Conservation (phyloP, 2,329 filamentous ascomycete species). For the Hymenoscyphus scutula region DNA sequence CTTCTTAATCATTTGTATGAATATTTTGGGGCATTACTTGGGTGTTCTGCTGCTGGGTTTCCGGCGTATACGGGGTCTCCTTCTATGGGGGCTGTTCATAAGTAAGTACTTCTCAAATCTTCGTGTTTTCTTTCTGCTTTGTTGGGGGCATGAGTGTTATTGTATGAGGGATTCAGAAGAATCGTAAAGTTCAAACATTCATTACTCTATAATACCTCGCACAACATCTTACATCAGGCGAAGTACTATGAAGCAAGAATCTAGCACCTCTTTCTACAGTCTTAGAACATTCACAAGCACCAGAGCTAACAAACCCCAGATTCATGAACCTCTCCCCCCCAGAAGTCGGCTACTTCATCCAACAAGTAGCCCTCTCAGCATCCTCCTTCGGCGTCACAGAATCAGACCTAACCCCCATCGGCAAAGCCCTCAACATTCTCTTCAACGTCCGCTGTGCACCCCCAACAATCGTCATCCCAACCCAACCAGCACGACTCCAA, state of each 20-base stretch:
- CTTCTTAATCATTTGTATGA: slow-evolving; percentile 61
- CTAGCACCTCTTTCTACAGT: too few species aligned
- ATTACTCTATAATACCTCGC: too few species aligned
- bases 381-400: slow-evolving; percentile 57
- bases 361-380: slow-evolving; percentile 55
- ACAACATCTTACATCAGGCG: too few species aligned
- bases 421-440: slow-evolving; percentile 45
- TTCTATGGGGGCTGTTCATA: slow-evolving; percentile 54
- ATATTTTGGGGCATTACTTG: slow-evolving; percentile 58
- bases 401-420: slow-evolving; percentile 50
- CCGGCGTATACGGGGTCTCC: slow-evolving; percentile 46
- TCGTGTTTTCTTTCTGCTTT: slow-evolving; percentile 4
- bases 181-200: too few species aligned
- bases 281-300: too few species aligned
- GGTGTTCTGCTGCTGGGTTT: slow-evolving; percentile 52
- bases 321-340: slow-evolving; percentile 55
- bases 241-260: too few species aligned
- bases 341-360: slow-evolving; percentile 58
- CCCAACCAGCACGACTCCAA: slow-evolving; percentile 48
- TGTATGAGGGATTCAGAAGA: too few species aligned
- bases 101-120: slow-evolving; percentile 29
- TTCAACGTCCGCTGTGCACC: slow-evolving; percentile 54
- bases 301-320: slow-evolving; percentile 16
- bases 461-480: slow-evolving; percentile 44
- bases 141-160: too few species aligned